Evolutionary conservation across 192 early-diverging fungal genomes (phyloP), one percentile per base, ranked within the genome.

Genomic region (Linnemannia schmuckeri): DNA sequence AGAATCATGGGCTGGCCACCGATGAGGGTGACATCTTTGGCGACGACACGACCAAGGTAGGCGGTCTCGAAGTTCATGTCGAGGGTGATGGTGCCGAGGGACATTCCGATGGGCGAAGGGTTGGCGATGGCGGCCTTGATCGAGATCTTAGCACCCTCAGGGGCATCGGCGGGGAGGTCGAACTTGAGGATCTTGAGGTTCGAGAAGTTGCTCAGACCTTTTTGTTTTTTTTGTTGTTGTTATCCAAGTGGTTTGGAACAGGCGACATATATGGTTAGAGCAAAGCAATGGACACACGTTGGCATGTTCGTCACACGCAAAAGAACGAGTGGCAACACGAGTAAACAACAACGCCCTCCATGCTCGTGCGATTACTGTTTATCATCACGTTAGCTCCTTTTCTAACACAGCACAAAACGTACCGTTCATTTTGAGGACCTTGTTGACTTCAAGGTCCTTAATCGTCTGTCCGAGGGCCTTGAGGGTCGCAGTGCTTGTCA

Each of bases 101-200:
- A 63, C 78, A 85, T 76, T 54, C 83, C 83, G 24, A 85, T 80
- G 49, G 83, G 83, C 15, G 83, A 85, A 22, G 83, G 78, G 68
- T 85, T 85, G 38, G 78, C 83, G n/a, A 85, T 54, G 27, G 83
- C 70, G 24, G 78, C 83, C 6, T 47, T 13, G 70, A 85, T 85
- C 5, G 77, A 20, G 37, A 85, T 35, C 66, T 76, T 57, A 0
- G 83, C 83, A 30, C 82, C 82, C 1, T 85, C 75, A 2, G 83
- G 78, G 4, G 75, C 66, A 72, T 79, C 83, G 9, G 68, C 66
- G 6, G 83, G 83, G 15, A 85, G 57, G 52, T 85, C 74, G 35
- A 85, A 85, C 57, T 72, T 80, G 68, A 85, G 78, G 42, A 85
- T 79, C 70, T 85, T 85, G 20, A 85, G 9, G 70, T 80, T 80